Evolutionary conservation across 257 asterid species (phyloP).

Genomic region (Nicotiana tomentosiformis): DNA sequence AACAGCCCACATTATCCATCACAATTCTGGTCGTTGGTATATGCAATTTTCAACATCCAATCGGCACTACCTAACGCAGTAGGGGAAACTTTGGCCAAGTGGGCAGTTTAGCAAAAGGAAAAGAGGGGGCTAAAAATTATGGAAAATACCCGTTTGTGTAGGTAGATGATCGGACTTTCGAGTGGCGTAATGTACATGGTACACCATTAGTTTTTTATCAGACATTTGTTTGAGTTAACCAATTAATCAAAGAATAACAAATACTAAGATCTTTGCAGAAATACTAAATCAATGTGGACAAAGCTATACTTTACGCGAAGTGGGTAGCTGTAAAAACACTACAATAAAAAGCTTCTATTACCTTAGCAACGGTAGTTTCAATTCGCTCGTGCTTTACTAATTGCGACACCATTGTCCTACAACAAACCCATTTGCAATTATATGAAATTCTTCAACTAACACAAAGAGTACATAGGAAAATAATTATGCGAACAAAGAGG

Average conservation of each 20-base stretch:
- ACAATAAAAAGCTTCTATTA: background rate
- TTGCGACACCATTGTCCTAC: constrained; percentile 94
- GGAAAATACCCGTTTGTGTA: background rate
- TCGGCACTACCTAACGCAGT: background rate
- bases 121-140: background rate
- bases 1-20: background rate
- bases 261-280: background rate
- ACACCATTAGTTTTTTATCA: background rate
- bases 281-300: background rate
- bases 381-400: constrained; percentile 89
- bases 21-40: background rate
- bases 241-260: background rate
- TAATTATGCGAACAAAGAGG: background rate
- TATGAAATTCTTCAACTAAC: background rate
- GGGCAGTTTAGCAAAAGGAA: background rate
- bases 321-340: background rate
- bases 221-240: background rate
- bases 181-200: background rate
- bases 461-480: background rate
- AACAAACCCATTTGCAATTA: constrained; percentile 1
- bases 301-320: background rate
- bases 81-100: background rate
- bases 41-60: background rate
- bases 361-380: constrained; percentile 93
- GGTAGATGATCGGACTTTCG: background rate